phyloP scores from a whole-genome alignment of 176 grass and related monocot genomes.

The Aegilops sharonensis region DNA sequence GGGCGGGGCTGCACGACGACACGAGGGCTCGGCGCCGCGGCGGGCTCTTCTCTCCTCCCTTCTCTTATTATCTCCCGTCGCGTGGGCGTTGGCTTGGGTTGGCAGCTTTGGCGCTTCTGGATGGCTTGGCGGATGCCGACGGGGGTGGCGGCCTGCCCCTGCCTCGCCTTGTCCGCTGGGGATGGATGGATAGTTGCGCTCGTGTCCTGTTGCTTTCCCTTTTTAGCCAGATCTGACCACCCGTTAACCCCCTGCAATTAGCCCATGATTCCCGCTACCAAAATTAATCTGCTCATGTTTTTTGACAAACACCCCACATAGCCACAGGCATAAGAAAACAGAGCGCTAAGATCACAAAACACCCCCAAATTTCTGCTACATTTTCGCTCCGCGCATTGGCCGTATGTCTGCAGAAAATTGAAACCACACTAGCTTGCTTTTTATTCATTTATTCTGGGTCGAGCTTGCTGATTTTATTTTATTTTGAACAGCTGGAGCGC shows the following conservation, averaged over 20 bases:
- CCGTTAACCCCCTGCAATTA: background rate
- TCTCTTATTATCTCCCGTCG: background rate
- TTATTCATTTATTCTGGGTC: too few relatives aligned
- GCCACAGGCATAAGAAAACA: too few relatives aligned
- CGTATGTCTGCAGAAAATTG: too few relatives aligned
- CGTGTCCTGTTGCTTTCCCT: background rate
- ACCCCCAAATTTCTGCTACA: too few relatives aligned
- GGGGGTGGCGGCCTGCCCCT: background rate
- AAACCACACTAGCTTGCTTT: background rate
- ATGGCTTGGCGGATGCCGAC: background rate
- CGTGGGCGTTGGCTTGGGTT: conserved; percentile 10
- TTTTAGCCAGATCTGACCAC: conserved; percentile 1
- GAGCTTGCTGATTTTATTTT: too few relatives aligned
- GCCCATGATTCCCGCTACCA: background rate
- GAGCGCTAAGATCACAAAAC: too few relatives aligned
- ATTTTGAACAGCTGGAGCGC: background rate
- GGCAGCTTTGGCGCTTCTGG: conserved; percentile 26
- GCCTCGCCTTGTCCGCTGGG: background rate
- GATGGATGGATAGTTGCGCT: background rate
- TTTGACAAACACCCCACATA: too few relatives aligned
- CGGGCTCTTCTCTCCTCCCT: background rate
- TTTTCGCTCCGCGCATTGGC: too few relatives aligned
- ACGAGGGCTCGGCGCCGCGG: conserved; percentile 31
- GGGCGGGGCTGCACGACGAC: background rate
- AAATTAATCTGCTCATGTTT: too few relatives aligned